Conservation (phyloP, 257 asterid genomes). For the Nicotiana noctiflora region DNA sequence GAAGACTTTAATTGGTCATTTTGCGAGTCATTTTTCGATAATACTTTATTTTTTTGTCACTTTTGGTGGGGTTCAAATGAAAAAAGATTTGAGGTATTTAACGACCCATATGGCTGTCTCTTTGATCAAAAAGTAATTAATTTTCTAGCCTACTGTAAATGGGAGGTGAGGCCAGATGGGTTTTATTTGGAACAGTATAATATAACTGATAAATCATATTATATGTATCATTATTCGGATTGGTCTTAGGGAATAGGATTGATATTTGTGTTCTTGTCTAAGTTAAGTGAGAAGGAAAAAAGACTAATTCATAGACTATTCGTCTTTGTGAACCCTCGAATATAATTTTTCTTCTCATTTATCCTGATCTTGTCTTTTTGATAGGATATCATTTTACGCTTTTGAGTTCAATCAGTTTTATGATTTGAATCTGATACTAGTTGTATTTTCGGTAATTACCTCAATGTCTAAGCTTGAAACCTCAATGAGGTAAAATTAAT, state of each 20-base stretch:
- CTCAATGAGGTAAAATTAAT: too few relatives aligned
- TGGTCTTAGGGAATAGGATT: background rate
- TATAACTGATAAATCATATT: background rate
- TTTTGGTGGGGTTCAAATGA: background rate
- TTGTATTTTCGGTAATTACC: too few relatives aligned
- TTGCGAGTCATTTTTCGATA: background rate
- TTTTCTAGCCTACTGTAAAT: background rate
- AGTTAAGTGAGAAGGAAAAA: too few relatives aligned
- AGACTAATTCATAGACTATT: too few relatives aligned
- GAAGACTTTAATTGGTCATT: background rate
- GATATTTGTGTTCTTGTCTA: too few relatives aligned
- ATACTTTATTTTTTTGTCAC: background rate
- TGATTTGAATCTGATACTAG: too few relatives aligned
- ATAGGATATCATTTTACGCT: too few relatives aligned
- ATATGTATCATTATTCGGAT: background rate
- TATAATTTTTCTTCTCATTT: too few relatives aligned
- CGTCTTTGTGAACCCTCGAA: too few relatives aligned
- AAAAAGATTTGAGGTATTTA: background rate
- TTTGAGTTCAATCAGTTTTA: too few relatives aligned
- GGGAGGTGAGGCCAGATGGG: background rate
- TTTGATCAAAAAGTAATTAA: background rate
- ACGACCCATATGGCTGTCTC: background rate
- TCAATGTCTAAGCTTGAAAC: too few relatives aligned
- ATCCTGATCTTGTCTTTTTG: too few relatives aligned
- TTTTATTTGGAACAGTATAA: background rate